phyloP scores from a whole-genome alignment of 2,329 filamentous ascomycete genomes.

The Harringtonia aguacate region DNA sequence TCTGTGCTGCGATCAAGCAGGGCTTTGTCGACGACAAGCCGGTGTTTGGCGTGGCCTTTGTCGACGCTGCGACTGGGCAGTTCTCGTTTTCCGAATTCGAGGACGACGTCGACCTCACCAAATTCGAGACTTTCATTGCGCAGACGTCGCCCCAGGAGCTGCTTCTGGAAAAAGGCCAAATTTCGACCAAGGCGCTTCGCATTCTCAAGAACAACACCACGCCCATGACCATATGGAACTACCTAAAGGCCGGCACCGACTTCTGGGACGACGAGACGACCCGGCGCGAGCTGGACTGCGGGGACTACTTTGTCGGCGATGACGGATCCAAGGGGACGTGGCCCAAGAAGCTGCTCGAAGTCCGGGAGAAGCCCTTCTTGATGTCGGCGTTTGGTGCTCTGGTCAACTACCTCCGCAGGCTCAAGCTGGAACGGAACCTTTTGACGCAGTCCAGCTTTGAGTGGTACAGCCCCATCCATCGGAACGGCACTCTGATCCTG shows the following conservation, averaged over 20 bases:
- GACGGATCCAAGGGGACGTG: conserved; percentile 49
- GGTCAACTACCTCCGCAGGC: conserved; percentile 70
- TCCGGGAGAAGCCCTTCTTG: conserved; percentile 65
- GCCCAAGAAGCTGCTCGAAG: conserved; percentile 64
- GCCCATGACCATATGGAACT: conserved; percentile 91
- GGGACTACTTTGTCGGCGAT: conserved; percentile 61
- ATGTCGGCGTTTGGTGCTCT: conserved; percentile 91
- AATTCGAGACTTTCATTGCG: conserved; percentile 93
- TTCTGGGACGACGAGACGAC: conserved; percentile 85
- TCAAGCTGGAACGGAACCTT: conserved; percentile 83
- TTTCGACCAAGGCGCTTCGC: conserved; percentile 81
- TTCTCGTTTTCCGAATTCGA: conserved; percentile 89
- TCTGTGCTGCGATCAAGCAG: conserved; percentile 91
- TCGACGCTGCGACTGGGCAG: conserved; percentile 90
- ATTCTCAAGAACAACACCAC: conserved; percentile 94
- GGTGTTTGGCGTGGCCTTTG: conserved; percentile 84
- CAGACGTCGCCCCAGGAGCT: conserved; percentile 85
- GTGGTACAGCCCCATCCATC: conserved; percentile 82
- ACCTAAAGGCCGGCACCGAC: conserved; percentile 74
- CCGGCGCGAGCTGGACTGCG: conserved; percentile 67
- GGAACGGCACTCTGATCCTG: conserved; percentile 82
- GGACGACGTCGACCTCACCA: conserved; percentile 87
- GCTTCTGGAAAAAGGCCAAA: conserved; percentile 72
- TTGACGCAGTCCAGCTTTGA: conserved; percentile 85
- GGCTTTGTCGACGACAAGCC: conserved; percentile 55